Evolutionary conservation across 257 asterid species (phyloP), one percentile per base, ranked within the genome.

Genomic region (Phtheirospermum japonicum): DNA sequence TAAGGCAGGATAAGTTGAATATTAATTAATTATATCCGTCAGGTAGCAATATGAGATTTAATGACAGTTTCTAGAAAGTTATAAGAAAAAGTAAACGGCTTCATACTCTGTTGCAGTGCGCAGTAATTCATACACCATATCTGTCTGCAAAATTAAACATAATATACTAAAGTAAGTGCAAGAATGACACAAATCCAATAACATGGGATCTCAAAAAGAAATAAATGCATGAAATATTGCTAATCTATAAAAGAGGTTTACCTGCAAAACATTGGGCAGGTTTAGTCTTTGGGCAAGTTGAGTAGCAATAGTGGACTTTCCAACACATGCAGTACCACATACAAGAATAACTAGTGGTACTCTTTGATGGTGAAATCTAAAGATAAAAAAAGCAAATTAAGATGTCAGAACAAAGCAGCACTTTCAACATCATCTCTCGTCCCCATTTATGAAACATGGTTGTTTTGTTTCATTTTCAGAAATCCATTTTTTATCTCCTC

Each of bases 241-340:
- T 45, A 40, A 75, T 23, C 67, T 54, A 30, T 31, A 55, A 10
- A 60, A 69, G 61, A 66, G 49, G 67, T 49, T 67, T 57, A 83
- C 97, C 90, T 93, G 97, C 77, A 93, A 80, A 48, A 93, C 99
- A 80, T 93, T 93, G 51, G 99, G 97, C 75, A 93, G 78, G 79
- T 93, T 93, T 36, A 93, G 82, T 76, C 99, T 85, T 65, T 93
- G 99, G n/a, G 99, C 99, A 65, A 93, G 90, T 68, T 89, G 99
- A 63, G 99, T 87, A 51, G 97, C 97, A 71, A 90, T 90, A 17
- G 99, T 93, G 68, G 99, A 93, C 77, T 93, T 89, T 65, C 97
- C 97, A 74, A 87, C 96, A 61, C 95, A 87, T 71, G 99, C 97
- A 80, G 99, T 87, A 67, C 99, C 99, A 75, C 99, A 93, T 17